Evolutionary conservation across 2,329 filamentous ascomycete species (phyloP).

Genomic region (Cordyceps farinosa): DNA sequence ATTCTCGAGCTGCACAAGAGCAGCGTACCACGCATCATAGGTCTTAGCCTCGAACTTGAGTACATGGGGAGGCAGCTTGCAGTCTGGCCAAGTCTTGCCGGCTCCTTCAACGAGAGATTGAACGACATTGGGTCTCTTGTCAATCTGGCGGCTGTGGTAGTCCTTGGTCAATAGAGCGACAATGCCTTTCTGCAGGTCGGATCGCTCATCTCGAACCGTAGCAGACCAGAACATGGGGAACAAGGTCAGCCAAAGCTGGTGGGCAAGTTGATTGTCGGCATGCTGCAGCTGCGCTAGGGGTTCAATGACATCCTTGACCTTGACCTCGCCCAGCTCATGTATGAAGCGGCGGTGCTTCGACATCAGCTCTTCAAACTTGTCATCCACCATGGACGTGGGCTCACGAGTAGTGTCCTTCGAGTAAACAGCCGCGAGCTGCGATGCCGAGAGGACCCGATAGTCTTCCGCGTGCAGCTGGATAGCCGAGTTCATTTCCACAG

Average conservation of each 20-base stretch:
- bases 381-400: constrained; percentile 70
- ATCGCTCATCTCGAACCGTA: constrained; percentile 79
- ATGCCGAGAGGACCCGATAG: constrained; percentile 72
- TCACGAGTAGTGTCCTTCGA: constrained; percentile 65
- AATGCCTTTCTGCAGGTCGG: constrained; percentile 85
- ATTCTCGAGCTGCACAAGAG: constrained; percentile 84
- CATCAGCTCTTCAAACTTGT: constrained; percentile 77
- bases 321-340: constrained; percentile 77
- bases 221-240: constrained; percentile 96
- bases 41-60: constrained; percentile 93
- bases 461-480: constrained; percentile 80
- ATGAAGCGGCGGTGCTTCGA: constrained; percentile 78
- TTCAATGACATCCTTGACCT: constrained; percentile 82
- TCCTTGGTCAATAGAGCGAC: constrained; percentile 91
- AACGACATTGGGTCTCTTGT: constrained; percentile 92
- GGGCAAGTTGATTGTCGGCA: constrained; percentile 73
- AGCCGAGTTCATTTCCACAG: constrained; percentile 77
- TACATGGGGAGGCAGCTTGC: constrained; percentile 91
- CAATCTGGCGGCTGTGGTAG: constrained; percentile 89
- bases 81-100: constrained; percentile 77
- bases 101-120: constrained; percentile 87
- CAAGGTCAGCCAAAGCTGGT: constrained; percentile 84
- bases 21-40: constrained; percentile 97
- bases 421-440: constrained; percentile 69
- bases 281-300: constrained; percentile 91